Conservation (phyloP, 306 rosid species). For the Rosa rugosa region DNA sequence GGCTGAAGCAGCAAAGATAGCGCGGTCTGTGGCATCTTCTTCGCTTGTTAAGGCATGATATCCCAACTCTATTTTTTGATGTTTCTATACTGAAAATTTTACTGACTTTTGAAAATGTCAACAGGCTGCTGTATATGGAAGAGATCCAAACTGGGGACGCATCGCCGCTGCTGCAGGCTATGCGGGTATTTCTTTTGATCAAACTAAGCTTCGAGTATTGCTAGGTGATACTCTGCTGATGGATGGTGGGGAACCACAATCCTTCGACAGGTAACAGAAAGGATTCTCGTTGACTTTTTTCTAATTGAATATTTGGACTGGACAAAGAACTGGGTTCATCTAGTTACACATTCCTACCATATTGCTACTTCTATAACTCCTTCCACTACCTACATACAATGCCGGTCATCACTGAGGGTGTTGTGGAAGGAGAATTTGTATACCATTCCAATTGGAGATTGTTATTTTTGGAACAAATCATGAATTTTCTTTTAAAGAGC, state of each 20-base stretch:
- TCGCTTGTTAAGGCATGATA: slow-evolving; percentile 75
- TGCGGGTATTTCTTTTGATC: slow-evolving; percentile 76
- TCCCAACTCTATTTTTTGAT: slow-evolving; percentile 18
- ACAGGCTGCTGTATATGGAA: slow-evolving; percentile 87
- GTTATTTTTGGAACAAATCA: neutral
- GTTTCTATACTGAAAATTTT: slow-evolving; percentile 12
- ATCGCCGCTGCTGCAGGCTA: slow-evolving; percentile 92
- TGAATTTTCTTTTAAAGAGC: neutral
- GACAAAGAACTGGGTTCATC: neutral
- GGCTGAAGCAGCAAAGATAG: slow-evolving; percentile 84
- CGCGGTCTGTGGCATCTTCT: slow-evolving; percentile 89
- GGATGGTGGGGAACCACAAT: slow-evolving; percentile 85
- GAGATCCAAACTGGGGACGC: slow-evolving; percentile 99
- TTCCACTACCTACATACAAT: neutral
- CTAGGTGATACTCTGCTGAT: slow-evolving; percentile 81
- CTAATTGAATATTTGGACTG: neutral
- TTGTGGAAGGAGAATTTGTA: neutral
- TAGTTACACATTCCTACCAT: neutral
- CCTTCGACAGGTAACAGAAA: slow-evolving; percentile 59
- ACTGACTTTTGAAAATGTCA: slow-evolving; percentile 20
- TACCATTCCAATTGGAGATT: neutral
- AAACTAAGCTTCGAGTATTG: slow-evolving; percentile 64
- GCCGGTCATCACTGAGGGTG: neutral
- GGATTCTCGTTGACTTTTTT: neutral
- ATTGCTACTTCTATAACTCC: neutral